Base-by-base conservation (phyloP, 1,139 yeast genomes). In the Lodderomyces jiufengensis region DNA sequence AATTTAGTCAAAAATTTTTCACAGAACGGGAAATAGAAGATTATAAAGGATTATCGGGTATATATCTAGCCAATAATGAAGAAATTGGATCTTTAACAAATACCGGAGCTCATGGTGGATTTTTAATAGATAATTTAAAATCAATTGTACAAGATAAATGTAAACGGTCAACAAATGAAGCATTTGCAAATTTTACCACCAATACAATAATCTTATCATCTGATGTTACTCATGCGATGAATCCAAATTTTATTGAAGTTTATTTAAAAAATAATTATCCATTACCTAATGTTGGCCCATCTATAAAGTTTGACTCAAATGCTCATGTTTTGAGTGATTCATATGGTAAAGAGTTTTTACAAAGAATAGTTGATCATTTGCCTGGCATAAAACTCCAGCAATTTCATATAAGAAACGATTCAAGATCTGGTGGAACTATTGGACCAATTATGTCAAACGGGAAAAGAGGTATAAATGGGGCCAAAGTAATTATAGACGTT, bases 261-360 rank as follows among this genome's bases (percentile, higher is more conserved):
- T 84, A 85, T 60, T 67, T 85, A 52, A 84, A 80, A 46, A 59
- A 78, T 54, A 92, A 85, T 63, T 78, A 76, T 52, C 95, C 95
- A 16, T 60, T 78, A 39, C 87, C 92, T 43, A 86, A 86, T 61
- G 76, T 71, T 32, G 95, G 95, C 33, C 60, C 85, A 37, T 69
- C 86, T 1, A 57, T 86, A 22, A 73, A 86, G 6, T 64, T 80
- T 47, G 95, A 86, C 57, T 76, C 94, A 24, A 83, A 85, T 52
- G 86, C 80, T 15, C 83, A 82, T 54, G 81, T 85, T 76, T 84
- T 90, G 29, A 84, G 95, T 11, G 95, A 86, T 54, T 70, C 80
- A 3, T 77, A 78, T 24, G 85, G 90, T 9, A 61, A 73, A 31
- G 80, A 87, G 0, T 62, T 86, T 33, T 69, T 79, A 29, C 80